These are phyloP conservation scores for Colletotrichum gloeosporioides DNA, from an alignment of 2,329 filamentous ascomycete species.

Conservation along the genomic window DNA sequence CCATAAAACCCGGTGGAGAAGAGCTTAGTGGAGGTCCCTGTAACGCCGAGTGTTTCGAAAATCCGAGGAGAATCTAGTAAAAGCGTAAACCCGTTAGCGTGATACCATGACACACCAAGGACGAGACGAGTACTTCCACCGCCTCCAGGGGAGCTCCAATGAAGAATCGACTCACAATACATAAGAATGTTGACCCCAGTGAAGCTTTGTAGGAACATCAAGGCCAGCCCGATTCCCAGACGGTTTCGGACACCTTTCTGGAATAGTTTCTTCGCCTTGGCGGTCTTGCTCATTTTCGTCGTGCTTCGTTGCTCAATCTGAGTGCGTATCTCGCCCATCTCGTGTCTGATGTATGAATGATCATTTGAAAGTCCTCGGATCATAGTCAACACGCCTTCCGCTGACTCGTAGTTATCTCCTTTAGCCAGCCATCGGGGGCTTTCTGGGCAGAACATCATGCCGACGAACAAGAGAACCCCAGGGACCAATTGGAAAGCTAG, in stretches of 20 bases:
- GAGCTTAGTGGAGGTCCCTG: conserved; percentile 25
- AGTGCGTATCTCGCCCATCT: conserved; percentile 57
- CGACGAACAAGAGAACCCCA: conserved; percentile 36
- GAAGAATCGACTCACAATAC: background rate
- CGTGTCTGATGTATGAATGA: conserved; percentile 44
- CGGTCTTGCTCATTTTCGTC: background rate
- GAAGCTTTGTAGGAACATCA: background rate
- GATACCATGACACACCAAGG: background rate
- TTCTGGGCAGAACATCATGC: conserved; percentile 39
- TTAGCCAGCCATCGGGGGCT: conserved; percentile 39
- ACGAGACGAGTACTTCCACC: background rate
- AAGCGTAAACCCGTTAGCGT: accelerated
- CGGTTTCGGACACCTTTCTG: background rate
- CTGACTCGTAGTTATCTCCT: conserved; percentile 41
- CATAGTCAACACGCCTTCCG: conserved; percentile 39
- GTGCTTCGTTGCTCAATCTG: conserved; percentile 60
- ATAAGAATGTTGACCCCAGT: background rate
- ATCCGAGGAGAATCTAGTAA: conserved; percentile 28
- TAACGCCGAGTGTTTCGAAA: conserved; percentile 39
- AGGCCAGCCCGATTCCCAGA: background rate
- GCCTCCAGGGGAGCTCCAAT: accelerated
- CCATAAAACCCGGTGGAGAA: conserved; percentile 47
- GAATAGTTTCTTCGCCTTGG: conserved; percentile 24
- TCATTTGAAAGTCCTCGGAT: conserved; percentile 39
- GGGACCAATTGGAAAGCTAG: conserved; percentile 47